phyloP scores from a whole-genome alignment of 352 stramenopile species.

The Globisporangium heterothallicum region DNA sequence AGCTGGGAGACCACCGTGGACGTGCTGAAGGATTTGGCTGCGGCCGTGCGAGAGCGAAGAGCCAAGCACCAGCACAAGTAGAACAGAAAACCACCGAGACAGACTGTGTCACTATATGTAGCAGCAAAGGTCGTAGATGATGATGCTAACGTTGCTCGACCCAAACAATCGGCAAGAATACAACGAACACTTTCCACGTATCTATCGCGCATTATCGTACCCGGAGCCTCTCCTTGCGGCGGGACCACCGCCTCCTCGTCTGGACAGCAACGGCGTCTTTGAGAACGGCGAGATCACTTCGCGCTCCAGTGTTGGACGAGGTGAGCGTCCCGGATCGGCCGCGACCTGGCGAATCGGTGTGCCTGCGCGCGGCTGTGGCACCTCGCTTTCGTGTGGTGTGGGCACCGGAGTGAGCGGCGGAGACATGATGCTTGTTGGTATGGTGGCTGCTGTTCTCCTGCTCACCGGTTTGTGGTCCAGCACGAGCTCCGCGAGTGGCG shows the following conservation, averaged over 20 bases:
- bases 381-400: too few species aligned
- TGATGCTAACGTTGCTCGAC: too few species aligned
- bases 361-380: slow-evolving; percentile 9
- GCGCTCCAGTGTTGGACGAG: slow-evolving; percentile 26
- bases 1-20: slow-evolving; percentile 74
- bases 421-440: too few species aligned
- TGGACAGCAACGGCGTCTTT: slow-evolving; percentile 53
- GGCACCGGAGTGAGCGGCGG: slow-evolving; percentile 4
- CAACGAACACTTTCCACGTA: too few species aligned
- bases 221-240: slow-evolving; percentile 33
- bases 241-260: slow-evolving; percentile 19
- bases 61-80: slow-evolving; percentile 33
- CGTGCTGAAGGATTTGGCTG: slow-evolving; percentile 70
- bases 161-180: too few species aligned
- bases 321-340: slow-evolving; percentile 27
- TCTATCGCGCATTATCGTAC: slow-evolving; percentile 58
- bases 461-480: slow-evolving; percentile 10
- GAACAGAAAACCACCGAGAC: slow-evolving; percentile 6
- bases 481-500: background rate
- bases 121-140: too few species aligned
- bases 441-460: background rate
- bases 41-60: slow-evolving; percentile 69
- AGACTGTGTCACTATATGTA: too few species aligned
- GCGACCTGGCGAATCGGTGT: slow-evolving; percentile 15
- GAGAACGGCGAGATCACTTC: slow-evolving; percentile 63